Percentiles rank a stretch among this genome's conserved stretches.
Conservation (phyloP, 2,329 filamentous ascomycete species). For the Simplicillium sp. region DNA sequence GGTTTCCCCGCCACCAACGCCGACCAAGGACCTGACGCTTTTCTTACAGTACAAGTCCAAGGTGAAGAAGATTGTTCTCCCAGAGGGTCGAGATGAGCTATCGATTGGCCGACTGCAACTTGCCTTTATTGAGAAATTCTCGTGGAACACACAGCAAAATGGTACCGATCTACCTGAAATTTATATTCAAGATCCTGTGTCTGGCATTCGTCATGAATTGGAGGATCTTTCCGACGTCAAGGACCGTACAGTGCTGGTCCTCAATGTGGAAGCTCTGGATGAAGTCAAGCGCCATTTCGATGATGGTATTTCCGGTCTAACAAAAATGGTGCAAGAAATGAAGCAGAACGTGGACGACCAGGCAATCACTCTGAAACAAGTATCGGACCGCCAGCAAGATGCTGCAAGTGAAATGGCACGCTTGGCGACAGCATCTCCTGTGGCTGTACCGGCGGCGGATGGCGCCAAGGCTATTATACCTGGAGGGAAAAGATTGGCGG, state of each 20-base stretch:
- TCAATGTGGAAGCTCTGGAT: conserved; percentile 88
- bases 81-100: conserved; percentile 75
- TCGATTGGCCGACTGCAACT: conserved; percentile 83
- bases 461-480: conserved; percentile 24
- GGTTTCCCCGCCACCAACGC: conserved; percentile 52
- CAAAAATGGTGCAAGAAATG: conserved; percentile 75
- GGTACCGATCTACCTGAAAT: conserved; percentile 91
- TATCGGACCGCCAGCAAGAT: conserved; percentile 86
- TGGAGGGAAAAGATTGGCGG: conserved; percentile 34
- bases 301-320: conserved; percentile 74
- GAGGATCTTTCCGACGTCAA: conserved; percentile 91
- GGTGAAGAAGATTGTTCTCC: conserved; percentile 88
- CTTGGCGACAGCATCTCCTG: conserved; percentile 36
- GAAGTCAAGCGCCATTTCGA: conserved; percentile 96
- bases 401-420: conserved; percentile 76
- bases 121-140: conserved; percentile 98
- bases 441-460: conserved; percentile 30
- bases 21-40: conserved; percentile 80
- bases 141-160: conserved; percentile 95
- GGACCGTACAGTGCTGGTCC: conserved; percentile 85
- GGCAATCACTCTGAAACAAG: conserved; percentile 68
- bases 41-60: conserved; percentile 96
- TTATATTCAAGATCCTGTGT: conserved; percentile 92
- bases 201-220: conserved; percentile 91
- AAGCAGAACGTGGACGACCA: conserved; percentile 79